phyloP scores from a whole-genome alignment of 2,329 filamentous ascomycete genomes.

The Ceratocystiopsis minuta region DNA sequence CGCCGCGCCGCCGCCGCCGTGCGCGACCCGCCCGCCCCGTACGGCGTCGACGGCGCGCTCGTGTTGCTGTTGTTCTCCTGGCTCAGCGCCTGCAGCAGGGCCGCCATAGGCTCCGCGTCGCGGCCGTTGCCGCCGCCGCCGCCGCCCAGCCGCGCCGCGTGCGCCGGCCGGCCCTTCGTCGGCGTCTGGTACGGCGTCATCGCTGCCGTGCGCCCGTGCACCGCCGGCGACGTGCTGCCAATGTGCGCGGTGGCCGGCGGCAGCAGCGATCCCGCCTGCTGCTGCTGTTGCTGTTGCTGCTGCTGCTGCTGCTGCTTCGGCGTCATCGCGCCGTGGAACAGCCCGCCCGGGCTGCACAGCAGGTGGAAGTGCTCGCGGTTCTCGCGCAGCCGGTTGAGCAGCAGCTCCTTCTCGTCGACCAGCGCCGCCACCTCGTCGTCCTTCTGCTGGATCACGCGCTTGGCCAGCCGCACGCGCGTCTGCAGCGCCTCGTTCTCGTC shows the following conservation, averaged over 20 bases:
- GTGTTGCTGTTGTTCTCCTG: slow-evolving; percentile 57
- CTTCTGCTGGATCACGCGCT: slow-evolving; percentile 60
- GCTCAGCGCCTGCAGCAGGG: slow-evolving; percentile 64
- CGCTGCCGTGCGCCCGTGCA: not conserved
- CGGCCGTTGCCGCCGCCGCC: slow-evolving; percentile 16
- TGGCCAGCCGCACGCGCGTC: slow-evolving; percentile 51
- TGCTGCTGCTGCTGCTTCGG: slow-evolving; percentile 22
- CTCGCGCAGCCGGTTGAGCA: slow-evolving; percentile 71
- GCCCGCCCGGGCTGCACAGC: slow-evolving; percentile 57
- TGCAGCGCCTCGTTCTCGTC: slow-evolving; percentile 47
- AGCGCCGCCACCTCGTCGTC: slow-evolving; percentile 54
- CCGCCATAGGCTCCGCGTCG: slow-evolving; percentile 52
- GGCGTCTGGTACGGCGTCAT: slow-evolving; percentile 11
- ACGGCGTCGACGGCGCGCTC: slow-evolving; percentile 57
- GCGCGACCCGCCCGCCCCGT: slow-evolving; percentile 7
- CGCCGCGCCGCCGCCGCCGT: slow-evolving; percentile 14
- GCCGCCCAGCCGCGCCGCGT: slow-evolving; percentile 12
- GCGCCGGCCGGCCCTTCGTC: slow-evolving; percentile 24
- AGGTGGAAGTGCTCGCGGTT: slow-evolving; percentile 74
- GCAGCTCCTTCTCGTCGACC: slow-evolving; percentile 56
- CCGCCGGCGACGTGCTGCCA: not conserved
- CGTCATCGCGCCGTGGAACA: slow-evolving; percentile 43
- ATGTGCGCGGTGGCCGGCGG: slow-evolving; percentile 2
- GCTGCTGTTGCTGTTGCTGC: too few species aligned
- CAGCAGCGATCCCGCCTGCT: slow-evolving; percentile 13